Evolutionary conservation across 2,329 filamentous ascomycete species (phyloP).

Genomic region (Thermothelomyces thermophilus): DNA sequence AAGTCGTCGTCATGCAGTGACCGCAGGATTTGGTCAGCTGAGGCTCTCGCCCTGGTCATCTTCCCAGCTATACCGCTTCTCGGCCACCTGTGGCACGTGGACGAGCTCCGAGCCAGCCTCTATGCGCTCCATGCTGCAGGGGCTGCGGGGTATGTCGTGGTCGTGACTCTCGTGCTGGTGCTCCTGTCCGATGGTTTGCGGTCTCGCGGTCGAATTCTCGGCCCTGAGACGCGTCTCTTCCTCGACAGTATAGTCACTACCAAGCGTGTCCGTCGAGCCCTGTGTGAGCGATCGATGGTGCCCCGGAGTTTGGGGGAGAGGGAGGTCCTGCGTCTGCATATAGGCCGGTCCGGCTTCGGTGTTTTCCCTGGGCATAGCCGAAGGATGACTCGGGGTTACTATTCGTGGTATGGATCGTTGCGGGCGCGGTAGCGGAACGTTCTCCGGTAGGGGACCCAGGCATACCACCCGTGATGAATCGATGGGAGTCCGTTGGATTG

Average conservation of each 20-base stretch:
- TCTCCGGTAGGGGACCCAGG: slow-evolving; percentile 47
- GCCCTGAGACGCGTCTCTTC: slow-evolving; percentile 35
- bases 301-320: slow-evolving; percentile 7
- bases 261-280: slow-evolving; percentile 40
- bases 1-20: neutral
- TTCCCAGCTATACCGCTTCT: slow-evolving; percentile 48
- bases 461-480: slow-evolving; percentile 48
- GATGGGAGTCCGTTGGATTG: slow-evolving; percentile 44
- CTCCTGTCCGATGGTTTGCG: slow-evolving; percentile 15
- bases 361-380: neutral
- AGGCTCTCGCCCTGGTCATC: slow-evolving; percentile 15
- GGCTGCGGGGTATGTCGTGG: slow-evolving; percentile 20
- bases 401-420: slow-evolving; percentile 27
- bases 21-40: neutral
- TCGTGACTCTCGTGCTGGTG: slow-evolving; percentile 5
- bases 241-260: slow-evolving; percentile 52
- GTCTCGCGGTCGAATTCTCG: slow-evolving; percentile 19
- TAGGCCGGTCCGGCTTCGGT: neutral
- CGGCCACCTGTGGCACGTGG: slow-evolving; percentile 46
- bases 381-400: slow-evolving; percentile 25
- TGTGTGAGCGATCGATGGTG: slow-evolving; percentile 21
- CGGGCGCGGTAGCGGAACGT: slow-evolving; percentile 35
- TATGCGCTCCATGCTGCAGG: slow-evolving; percentile 36
- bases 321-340: slow-evolving; percentile 17
- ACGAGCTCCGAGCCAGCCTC: slow-evolving; percentile 40